Evolutionary conservation across 495 filamentous ascomycete genomes (phyloP), one percentile per base, ranked within the genome.

Genomic region (Haplographium delicatum): DNA sequence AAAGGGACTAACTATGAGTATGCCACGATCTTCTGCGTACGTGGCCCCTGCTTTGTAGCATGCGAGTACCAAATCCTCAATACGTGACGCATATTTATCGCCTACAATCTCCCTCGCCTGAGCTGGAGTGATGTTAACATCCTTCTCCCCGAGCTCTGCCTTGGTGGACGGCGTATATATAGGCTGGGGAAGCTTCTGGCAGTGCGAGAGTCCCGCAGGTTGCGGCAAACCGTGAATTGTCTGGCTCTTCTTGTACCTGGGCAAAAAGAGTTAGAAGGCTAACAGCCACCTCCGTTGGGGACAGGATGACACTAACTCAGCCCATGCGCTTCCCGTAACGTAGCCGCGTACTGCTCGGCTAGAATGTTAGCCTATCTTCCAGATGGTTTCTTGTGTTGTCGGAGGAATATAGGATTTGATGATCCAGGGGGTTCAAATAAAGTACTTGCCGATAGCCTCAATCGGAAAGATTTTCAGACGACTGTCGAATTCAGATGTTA

Each of bases 331-430:
- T 10, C 93, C 93, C 5, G 91, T 95, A 66, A 98, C 84, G 68
- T 96, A 96, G 47, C 93, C 91, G 24, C 91, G 83, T 2, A 96
- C 90, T n/a, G n/a, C n/a, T n/a, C n/a, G n/a, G n/a, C n/a, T n/a
- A n/a, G n/a, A n/a, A n/a, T n/a, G n/a, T n/a, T n/a, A n/a, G n/a
- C n/a, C n/a, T n/a, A n/a, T n/a, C n/a, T n/a, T n/a, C n/a, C n/a
- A n/a, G n/a, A n/a, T n/a, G n/a, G n/a, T n/a, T n/a, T n/a, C n/a
- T n/a, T n/a, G n/a, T n/a, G n/a, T n/a, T n/a, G n/a, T n/a, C n/a
- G n/a, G n/a, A n/a, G n/a, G n/a, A n/a, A n/a, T n/a, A n/a, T n/a
- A n/a, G n/a, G n/a, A n/a, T n/a, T n/a, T n/a, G n/a, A n/a, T n/a
- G n/a, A n/a, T n/a, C n/a, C n/a, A n/a, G n/a, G n/a, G n/a, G n/a